Base-by-base conservation (phyloP, 2,329 filamentous ascomycete genomes). In the Fusarium citri region DNA sequence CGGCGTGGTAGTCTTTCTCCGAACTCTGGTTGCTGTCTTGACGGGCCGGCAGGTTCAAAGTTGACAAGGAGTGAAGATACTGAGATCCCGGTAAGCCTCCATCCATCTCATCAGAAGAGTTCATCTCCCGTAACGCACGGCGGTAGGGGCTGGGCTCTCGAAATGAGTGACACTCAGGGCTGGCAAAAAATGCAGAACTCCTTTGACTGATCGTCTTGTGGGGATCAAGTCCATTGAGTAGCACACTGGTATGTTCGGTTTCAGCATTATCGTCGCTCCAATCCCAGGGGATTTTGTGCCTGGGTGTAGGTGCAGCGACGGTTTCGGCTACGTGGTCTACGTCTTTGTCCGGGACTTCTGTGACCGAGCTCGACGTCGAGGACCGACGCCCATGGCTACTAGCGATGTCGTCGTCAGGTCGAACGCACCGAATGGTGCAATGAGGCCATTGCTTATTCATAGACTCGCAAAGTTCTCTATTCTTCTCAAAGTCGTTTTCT, bases 111-210 rank as follows among this genome's bases (percentile, higher is more conserved):
- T 76, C 74, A 10, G 80, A 72, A 18, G 78, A 78, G 10, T 78
- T 73, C 58, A 79, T 78, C 70, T 83, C 81, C 46, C 80, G 82
- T 31, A 89, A 72, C 4, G 83, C 84, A 26, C 83, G 83, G 5
- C 87, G 83, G 68, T 86, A 90, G 1, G 87, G 86, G 56, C 87
- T 89, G 26, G 82, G 79, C 1, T 85, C 85, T 28, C 86, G 82
- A 64, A 88, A 87, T 1, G 88, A 76, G 63, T 86, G 83, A 18
- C 81, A 82, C 3, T 81, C 78, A 4, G 84, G 83, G 46, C 86
- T 88, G 2, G 82, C 84, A 68, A 87, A 87, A 68, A 87, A 86
- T 0, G 81, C 83, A 2, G 85, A 85, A 61, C 80, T 83, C 23
- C 82, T 79, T 51, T 83, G 79, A 0, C 80, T 81, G 8, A 83